Evolutionary conservation across 106 monocot species (phyloP).

Genomic region (Platanthera zijinensis): DNA sequence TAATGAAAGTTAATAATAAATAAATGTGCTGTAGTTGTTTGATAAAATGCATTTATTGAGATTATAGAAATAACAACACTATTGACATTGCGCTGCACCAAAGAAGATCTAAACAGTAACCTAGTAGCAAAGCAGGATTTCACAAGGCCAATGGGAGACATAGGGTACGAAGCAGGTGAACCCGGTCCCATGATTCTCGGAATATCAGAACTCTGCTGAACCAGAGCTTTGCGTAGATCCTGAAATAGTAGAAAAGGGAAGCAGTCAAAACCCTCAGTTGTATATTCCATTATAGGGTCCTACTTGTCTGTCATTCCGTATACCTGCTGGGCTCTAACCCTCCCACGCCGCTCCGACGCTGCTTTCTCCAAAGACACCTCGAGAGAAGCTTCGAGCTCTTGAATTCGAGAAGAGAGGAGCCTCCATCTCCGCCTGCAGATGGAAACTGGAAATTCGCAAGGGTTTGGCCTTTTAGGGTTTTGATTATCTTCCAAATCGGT

Average conservation of each 20-base stretch:
- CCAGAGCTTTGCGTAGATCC: slow-evolving; percentile 61
- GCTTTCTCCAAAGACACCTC: slow-evolving; percentile 36
- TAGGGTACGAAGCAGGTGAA: slow-evolving; percentile 37
- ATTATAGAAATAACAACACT: too few species aligned
- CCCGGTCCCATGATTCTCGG: neutral
- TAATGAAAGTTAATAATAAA: too few species aligned
- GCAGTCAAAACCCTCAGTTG: neutral
- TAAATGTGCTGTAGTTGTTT: too few species aligned
- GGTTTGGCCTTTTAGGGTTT: slow-evolving; percentile 1
- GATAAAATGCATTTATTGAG: too few species aligned
- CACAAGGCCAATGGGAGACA: slow-evolving; percentile 67
- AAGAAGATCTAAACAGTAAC: slow-evolving; percentile 18
- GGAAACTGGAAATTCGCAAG: slow-evolving; percentile 21
- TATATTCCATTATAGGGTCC: neutral
- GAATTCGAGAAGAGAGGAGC: slow-evolving; percentile 29
- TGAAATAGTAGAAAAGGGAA: slow-evolving; percentile 12
- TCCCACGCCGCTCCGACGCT: slow-evolving; percentile 71
- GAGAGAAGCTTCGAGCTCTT: slow-evolving; percentile 63
- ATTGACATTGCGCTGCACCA: neutral
- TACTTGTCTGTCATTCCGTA: neutral
- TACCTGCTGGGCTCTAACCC: slow-evolving; percentile 78
- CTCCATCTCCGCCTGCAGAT: slow-evolving; percentile 20
- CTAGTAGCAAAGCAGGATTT: slow-evolving; percentile 88
- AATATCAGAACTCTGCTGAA: slow-evolving; percentile 15
- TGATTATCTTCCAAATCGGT: neutral